Evolutionary conservation across 805 yeast genomes (phyloP), one percentile per base, ranked within the genome.

Genomic region (Candida yuanshanica): DNA sequence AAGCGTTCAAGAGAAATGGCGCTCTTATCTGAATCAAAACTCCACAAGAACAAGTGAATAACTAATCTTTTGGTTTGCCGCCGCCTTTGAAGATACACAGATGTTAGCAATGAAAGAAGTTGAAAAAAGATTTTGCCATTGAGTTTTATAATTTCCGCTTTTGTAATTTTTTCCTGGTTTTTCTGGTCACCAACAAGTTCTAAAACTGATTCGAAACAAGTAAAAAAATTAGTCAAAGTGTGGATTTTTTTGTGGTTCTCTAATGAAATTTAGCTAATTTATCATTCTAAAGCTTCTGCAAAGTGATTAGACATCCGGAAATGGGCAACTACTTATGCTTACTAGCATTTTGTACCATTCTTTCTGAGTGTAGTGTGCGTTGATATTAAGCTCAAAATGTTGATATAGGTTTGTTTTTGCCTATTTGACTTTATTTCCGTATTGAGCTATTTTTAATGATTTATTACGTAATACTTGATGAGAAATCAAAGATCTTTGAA

Each of bases 341-440:
- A 11, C 11, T 23, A 11, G 11, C 25, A 9, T 8, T 23, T 23
- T n/a, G 14, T 12, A 12, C 29, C 13, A 26, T n/a, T n/a, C 8
- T 14, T 4, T 27, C 14, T 16, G 4, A 12, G 20, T 17, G 21
- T 17, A 7, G 6, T 29, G 4, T 16, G 10, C 12, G 14, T 11
- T 3, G 17, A 5, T 10, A 12, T 5, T 11, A 31, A 4, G 22
- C 7, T 10, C 12, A 17, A 8, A 31, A 11, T 17, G n/a, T 46
- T 56, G 52, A 50, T 53, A 59, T 48, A 52, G 40, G 47, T 47
- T 38, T 46, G 57, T 53, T 42, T 37, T 51, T 14, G 44, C 46
- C 43, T 5, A 9, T 21, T 34, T 16, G 13, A 46, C 40, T 4
- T 6, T 13, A 3, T 13, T 42, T n/a, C 49, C 44, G 3, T 4